Evolutionary conservation across 177 flowering plant species (phyloP).

Genomic region (Vitis hybrid): DNA sequence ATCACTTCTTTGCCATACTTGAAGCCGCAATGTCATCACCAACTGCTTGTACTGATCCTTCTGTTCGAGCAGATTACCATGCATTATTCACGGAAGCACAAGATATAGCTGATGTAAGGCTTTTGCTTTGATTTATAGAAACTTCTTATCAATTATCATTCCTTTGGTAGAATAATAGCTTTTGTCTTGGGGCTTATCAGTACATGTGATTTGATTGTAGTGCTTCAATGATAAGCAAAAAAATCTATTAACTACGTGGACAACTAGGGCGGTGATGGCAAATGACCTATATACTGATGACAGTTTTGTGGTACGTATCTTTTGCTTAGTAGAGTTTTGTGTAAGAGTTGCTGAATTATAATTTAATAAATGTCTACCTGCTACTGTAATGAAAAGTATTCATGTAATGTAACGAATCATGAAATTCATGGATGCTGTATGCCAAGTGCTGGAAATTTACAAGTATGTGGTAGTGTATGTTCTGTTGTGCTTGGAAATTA

Average conservation of each 20-base stretch:
- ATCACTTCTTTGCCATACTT: slow-evolving; percentile 72
- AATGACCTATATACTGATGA: slow-evolving; percentile 93
- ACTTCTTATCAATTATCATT: neutral
- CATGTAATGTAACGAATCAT: neutral
- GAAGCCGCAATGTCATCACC: slow-evolving; percentile 85
- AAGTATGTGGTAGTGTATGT: no score
- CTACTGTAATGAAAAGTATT: no score
- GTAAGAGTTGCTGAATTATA: neutral
- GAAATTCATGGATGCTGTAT: no score
- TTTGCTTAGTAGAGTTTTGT: slow-evolving; percentile 1
- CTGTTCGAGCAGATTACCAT: slow-evolving; percentile 78
- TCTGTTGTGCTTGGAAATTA: no score
- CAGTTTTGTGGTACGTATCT: slow-evolving; percentile 81
- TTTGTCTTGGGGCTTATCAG: neutral
- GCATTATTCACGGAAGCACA: slow-evolving; percentile 77
- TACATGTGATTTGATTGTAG: slow-evolving; percentile 37
- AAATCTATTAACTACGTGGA: slow-evolving; percentile 67
- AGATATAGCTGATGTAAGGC: slow-evolving; percentile 61
- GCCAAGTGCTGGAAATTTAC: no score
- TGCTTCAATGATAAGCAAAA: slow-evolving; percentile 67
- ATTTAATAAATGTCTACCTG: no score
- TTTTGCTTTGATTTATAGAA: neutral
- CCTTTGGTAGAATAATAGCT: neutral
- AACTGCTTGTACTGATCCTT: slow-evolving; percentile 67
- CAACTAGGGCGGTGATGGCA: slow-evolving; percentile 69